These are phyloP conservation scores for Parietichytrium sp. DNA, from an alignment of 108 stramenopile species.

Conservation along the genomic window DNA sequence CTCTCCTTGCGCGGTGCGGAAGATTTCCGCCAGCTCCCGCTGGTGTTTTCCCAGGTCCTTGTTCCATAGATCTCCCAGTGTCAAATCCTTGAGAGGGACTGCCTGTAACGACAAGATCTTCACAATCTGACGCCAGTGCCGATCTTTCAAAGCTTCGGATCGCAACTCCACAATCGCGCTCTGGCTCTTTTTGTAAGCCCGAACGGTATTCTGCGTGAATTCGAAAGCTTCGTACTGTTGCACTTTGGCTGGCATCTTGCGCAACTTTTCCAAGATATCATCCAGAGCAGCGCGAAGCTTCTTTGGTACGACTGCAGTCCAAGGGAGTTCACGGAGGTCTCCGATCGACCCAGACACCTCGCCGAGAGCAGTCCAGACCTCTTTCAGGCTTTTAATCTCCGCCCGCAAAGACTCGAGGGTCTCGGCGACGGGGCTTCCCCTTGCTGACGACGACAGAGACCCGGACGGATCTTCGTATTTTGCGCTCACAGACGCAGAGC, in stretches of 20 bases:
- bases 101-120: conserved; percentile 69
- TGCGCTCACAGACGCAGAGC: conserved; percentile 48
- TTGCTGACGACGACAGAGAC: no score
- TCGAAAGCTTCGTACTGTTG: conserved; percentile 93
- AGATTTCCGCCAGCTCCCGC: conserved; percentile 80
- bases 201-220: conserved; percentile 73
- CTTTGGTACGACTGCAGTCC: conserved; percentile 77
- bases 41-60: conserved; percentile 74
- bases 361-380: conserved; percentile 82
- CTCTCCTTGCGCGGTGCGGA: conserved; percentile 90
- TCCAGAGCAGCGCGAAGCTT: conserved; percentile 81
- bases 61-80: conserved; percentile 87
- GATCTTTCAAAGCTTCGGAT: conserved; percentile 90
- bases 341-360: conserved; percentile 66
- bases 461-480: not conserved
- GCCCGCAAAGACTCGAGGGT: conserved; percentile 64
- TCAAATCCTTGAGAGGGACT: conserved; percentile 74
- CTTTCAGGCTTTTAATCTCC: conserved; percentile 78
- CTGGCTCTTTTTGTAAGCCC: conserved; percentile 68
- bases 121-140: conserved; percentile 89
- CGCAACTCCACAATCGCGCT: conserved; percentile 79
- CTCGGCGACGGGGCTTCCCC: conserved; percentile 52
- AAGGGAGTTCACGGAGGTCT: conserved; percentile 78
- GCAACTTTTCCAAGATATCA: conserved; percentile 76
- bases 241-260: conserved; percentile 83